Conservation (phyloP, 208 protist genomes). For the Leishmania turanica region DNA sequence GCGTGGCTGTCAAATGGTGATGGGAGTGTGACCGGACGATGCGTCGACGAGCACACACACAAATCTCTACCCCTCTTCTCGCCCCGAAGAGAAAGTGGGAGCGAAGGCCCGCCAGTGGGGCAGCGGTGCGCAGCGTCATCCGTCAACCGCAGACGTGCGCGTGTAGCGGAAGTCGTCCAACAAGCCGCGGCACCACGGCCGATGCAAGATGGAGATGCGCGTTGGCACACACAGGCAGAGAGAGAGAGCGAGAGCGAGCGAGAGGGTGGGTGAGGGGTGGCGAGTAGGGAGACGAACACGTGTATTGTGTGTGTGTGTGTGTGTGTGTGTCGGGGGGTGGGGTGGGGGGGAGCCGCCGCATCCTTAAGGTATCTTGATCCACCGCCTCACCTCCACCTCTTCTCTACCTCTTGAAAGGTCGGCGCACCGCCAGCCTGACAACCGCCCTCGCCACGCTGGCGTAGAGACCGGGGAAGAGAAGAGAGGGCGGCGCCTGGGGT, state of each 20-base stretch:
- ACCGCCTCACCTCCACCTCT: background rate
- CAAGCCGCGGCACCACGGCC: background rate
- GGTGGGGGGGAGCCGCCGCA: background rate
- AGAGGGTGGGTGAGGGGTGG: background rate
- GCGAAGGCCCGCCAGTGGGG: background rate
- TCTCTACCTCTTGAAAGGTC: background rate
- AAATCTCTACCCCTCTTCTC: background rate
- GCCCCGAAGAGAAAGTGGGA: background rate
- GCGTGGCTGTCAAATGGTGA: background rate
- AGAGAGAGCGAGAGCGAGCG: background rate
- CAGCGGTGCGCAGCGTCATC: background rate
- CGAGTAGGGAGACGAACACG: background rate
- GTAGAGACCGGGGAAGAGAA: background rate
- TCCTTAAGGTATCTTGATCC: background rate
- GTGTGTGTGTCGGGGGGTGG: too few relatives aligned
- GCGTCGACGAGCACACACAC: background rate
- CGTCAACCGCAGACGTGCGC: background rate
- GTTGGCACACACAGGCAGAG: background rate
- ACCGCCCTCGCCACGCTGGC: background rate
- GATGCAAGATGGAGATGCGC: background rate
- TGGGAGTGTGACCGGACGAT: background rate
- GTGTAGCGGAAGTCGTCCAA: background rate
- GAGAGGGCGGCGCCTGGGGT: background rate
- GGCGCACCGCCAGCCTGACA: background rate
- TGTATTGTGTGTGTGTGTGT: background rate